These are phyloP conservation scores for Heliamphora exappendiculata DNA, from an alignment of 148 eudicot species.

Conservation along the genomic window DNA sequence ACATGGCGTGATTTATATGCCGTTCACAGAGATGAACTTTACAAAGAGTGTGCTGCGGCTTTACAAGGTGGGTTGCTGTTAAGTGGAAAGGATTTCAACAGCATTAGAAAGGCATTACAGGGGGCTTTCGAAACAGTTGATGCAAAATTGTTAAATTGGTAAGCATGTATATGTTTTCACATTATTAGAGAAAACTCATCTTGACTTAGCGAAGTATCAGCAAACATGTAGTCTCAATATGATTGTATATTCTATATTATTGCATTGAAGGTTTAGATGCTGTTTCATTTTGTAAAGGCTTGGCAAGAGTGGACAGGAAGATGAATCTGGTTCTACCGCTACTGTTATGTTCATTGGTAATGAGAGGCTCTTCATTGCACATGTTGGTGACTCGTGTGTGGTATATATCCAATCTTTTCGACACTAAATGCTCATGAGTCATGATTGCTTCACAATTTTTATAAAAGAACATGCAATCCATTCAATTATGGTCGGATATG, in stretches of 20 bases:
- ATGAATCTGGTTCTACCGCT: slow-evolving; percentile 92
- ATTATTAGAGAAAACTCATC: background rate
- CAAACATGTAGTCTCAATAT: slow-evolving; percentile 12
- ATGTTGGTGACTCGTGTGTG: slow-evolving; percentile 88
- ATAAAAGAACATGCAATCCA: background rate
- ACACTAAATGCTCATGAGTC: background rate
- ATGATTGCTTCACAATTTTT: background rate
- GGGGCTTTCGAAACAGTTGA: slow-evolving; percentile 68
- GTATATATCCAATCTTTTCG: slow-evolving; percentile 29
- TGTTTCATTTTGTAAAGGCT: slow-evolving; percentile 71
- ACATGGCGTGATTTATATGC: background rate
- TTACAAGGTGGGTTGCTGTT: slow-evolving; percentile 63
- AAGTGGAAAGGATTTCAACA: slow-evolving; percentile 47
- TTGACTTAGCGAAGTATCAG: slow-evolving; percentile 3
- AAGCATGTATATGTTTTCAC: slow-evolving; percentile 14
- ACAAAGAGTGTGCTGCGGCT: slow-evolving; percentile 73
- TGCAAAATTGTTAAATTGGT: slow-evolving; percentile 61
- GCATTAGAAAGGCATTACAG: slow-evolving; percentile 42
- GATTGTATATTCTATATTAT: slow-evolving; percentile 21
- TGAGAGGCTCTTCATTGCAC: slow-evolving; percentile 62
- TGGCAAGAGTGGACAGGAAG: slow-evolving; percentile 41
- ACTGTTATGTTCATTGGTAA: slow-evolving; percentile 58
- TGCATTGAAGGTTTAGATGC: slow-evolving; percentile 45
- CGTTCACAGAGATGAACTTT: slow-evolving; percentile 70
- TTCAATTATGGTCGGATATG: too few relatives aligned